phyloP scores from a whole-genome alignment of 768 basidiomycete genomes.

The Phlegmacium glaucopus region DNA sequence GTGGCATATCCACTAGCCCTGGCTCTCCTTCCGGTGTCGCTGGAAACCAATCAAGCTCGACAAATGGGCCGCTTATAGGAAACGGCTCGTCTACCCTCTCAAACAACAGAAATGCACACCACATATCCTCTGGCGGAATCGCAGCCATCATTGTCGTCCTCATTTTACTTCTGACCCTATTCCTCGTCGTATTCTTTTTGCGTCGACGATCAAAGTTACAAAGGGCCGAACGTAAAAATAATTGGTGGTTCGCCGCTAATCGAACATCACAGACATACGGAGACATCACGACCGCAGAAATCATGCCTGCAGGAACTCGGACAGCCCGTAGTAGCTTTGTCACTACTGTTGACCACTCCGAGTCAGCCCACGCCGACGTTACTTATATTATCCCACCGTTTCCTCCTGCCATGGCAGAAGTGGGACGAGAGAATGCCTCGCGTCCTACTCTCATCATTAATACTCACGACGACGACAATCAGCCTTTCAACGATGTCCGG shows the following conservation, averaged over 20 bases:
- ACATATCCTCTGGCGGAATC: constrained; percentile 39
- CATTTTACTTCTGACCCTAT: constrained; percentile 28
- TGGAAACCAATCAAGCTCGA: background rate
- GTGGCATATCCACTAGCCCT: background rate
- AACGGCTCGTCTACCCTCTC: background rate
- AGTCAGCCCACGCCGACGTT: constrained; percentile 1
- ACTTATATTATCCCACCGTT: constrained; percentile 30
- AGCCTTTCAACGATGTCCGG: constrained; percentile 17
- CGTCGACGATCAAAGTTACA: constrained; percentile 43
- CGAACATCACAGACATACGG: constrained; percentile 21
- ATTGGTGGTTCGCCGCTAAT: constrained; percentile 42
- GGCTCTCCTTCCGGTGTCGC: background rate
- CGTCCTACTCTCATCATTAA: constrained; percentile 30
- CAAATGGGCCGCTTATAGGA: background rate
- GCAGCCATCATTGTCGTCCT: constrained; percentile 40
- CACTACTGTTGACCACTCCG: constrained; percentile 49
- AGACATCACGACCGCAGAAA: constrained; percentile 18
- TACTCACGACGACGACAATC: constrained; percentile 15
- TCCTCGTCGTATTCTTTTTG: constrained; percentile 36
- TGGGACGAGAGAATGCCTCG: constrained; percentile 34
- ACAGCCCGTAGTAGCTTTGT: constrained; percentile 61
- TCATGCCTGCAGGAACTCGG: constrained; percentile 17
- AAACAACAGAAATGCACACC: constrained; percentile 2
- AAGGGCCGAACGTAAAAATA: constrained; percentile 38
- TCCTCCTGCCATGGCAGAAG: constrained; percentile 51